Base-by-base conservation (phyloP, 1,284 basidiomycete genomes). In the Meira nashicola region DNA sequence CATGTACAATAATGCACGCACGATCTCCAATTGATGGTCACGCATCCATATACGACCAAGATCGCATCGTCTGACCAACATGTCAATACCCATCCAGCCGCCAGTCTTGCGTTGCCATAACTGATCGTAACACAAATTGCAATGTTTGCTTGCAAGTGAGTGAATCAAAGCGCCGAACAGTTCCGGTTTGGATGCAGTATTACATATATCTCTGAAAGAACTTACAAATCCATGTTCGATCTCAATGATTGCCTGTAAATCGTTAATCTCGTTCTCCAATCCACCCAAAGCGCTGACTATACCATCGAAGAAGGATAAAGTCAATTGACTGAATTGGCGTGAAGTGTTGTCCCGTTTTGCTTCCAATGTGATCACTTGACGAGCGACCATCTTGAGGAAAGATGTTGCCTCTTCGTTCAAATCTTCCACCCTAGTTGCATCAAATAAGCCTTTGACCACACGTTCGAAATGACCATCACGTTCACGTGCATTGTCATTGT, bases 1-100 rank as follows among this genome's bases (percentile, higher is more conserved):
- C 64, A 94, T 89, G 75, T 93, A 93, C 48, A 98, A 82, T 38
- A 99, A 83, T 4, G 90, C 92, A 48, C 93, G 87, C 54, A 93
- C 86, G 64, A 96, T 86, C 70, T 98, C 94, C 47, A 90, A 84
- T 78, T 95, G 89, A 50, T 92, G 87, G 58, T 95, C 91, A 62
- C 85, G 83, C 52, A 93, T 83, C 90, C 92, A 95, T 25, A 62
- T 58, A 55, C 62, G 54, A 66, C 85, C 86, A 25, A 95, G 80
- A 21, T 87, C 84, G 37, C 73, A 70, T 11, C 65, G 62, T 10
- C 74, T 67, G 9, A 76, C 64, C 8, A 78, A 59, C 68, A 69
- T 68, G 49, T 77, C 67, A 51, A 78, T 67, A 44, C 73, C 74
- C 33, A 71, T 61, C 76, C 76, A 78, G 46, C 74, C 76, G 19